Evolutionary conservation across 495 filamentous ascomycete species (phyloP).

Genomic region (Penicillium nucicola): DNA sequence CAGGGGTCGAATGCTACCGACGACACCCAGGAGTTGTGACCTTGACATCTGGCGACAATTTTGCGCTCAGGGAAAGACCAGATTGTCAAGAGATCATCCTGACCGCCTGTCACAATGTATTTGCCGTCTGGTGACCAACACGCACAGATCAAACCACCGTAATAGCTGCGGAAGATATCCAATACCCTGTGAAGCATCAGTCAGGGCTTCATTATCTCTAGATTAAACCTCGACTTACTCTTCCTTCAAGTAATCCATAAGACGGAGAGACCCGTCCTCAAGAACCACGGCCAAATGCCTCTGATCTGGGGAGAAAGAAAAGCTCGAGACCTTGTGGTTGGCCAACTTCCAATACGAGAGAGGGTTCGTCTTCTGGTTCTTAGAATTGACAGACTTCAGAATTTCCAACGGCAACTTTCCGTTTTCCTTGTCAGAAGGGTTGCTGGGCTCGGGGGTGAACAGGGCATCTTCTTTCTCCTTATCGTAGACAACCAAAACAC

Average conservation of each 20-base stretch:
- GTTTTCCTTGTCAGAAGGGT: conserved; percentile 39
- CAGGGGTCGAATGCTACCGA: conserved; percentile 92
- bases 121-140: conserved; percentile 98
- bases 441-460: conserved; percentile 58
- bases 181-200: conserved; percentile 56
- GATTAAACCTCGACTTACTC: conserved; percentile 53
- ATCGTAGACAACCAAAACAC: conserved; percentile 92
- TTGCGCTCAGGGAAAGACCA: conserved; percentile 82
- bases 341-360: conserved; percentile 88
- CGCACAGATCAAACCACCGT: conserved; percentile 86
- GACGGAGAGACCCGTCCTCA: conserved; percentile 84
- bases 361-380: conserved; percentile 90
- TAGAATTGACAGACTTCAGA: conserved; percentile 85
- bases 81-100: conserved; percentile 92
- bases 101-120: conserved; percentile 91
- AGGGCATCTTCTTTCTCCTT: conserved; percentile 95
- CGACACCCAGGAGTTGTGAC: conserved; percentile 94
- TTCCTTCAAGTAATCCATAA: conserved; percentile 90
- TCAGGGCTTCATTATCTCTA: not conserved
- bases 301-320: conserved; percentile 84
- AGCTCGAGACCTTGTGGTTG: conserved; percentile 81
- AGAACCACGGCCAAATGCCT: conserved; percentile 86
- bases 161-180: conserved; percentile 85
- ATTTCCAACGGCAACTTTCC: conserved; percentile 54
- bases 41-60: conserved; percentile 88